Percentiles rank a stretch among this genome's conserved stretches.
Conservation (phyloP, 257 asterid species). For the Solanum pimpinellifolium region DNA sequence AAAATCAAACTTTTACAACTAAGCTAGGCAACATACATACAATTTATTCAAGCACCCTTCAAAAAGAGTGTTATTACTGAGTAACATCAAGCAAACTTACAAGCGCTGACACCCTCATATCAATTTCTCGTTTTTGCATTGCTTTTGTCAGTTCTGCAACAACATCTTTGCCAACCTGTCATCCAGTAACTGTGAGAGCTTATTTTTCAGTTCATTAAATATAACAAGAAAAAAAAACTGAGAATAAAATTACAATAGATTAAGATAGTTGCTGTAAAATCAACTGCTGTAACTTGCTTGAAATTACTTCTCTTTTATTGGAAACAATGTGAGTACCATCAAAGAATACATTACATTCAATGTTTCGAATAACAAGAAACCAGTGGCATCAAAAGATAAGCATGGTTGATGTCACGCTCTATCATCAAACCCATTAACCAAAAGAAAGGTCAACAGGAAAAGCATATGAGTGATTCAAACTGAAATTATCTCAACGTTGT, state of each 20-base stretch:
- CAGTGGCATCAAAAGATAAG: neutral
- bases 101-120: conserved; percentile 63
- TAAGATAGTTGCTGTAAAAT: neutral
- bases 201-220: neutral
- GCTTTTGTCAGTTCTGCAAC: conserved; percentile 47
- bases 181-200: neutral
- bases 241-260: neutral
- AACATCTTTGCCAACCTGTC: conserved; percentile 63
- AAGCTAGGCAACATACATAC: neutral
- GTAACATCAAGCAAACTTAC: conserved; percentile 14
- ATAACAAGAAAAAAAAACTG: neutral
- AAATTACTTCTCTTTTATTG: neutral
- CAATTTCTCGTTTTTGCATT: conserved; percentile 44
- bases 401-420: neutral
- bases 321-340: neutral
- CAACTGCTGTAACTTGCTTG: neutral
- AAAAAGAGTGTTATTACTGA: neutral
- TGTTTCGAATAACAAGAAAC: neutral
- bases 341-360: neutral
- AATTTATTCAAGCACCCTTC: neutral
- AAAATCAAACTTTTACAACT: neutral
- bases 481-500: neutral
- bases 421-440: neutral
- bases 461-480: neutral
- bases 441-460: neutral